Conservation (phyloP, 768 basidiomycete genomes). For the Suillus luteus region DNA sequence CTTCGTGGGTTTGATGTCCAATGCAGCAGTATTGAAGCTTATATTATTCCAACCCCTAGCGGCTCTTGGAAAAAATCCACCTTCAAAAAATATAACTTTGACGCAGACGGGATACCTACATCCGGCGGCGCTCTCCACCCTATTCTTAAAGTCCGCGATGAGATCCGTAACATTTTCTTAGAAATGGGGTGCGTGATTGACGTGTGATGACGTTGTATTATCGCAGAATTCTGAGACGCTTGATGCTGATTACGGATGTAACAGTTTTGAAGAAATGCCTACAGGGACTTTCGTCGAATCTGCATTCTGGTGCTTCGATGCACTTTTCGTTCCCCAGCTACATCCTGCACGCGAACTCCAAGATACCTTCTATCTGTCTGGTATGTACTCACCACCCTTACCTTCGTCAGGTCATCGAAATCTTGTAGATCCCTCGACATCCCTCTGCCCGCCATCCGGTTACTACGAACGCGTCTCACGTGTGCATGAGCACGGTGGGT, state of each 20-base stretch:
- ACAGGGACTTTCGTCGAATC: conserved; percentile 96
- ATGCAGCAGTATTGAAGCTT: neutral
- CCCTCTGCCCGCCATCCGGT: conserved; percentile 72
- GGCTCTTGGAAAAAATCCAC: conserved; percentile 91
- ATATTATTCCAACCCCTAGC: conserved; percentile 41
- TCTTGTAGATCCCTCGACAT: conserved; percentile 70
- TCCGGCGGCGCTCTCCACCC: conserved; percentile 94
- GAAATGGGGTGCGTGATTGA: conserved; percentile 86
- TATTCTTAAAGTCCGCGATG: conserved; percentile 95
- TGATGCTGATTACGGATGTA: conserved; percentile 12
- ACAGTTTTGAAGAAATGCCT: conserved; percentile 97
- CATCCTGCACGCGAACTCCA: conserved; percentile 98
- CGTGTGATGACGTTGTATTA: neutral
- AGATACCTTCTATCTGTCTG: conserved; percentile 98
- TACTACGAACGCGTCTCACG: conserved; percentile 86
- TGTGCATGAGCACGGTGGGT: conserved; percentile 85
- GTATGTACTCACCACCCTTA: conserved; percentile 38
- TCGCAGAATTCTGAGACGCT: neutral
- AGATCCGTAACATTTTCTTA: conserved; percentile 95
- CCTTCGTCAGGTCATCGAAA: neutral
- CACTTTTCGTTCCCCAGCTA: conserved; percentile 97
- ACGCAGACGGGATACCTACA: conserved; percentile 89
- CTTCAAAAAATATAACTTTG: conserved; percentile 99
- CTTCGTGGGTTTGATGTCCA: conserved; percentile 60
- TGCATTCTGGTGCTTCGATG: conserved; percentile 99